Percentiles rank a stretch among this genome's conserved stretches.
Conservation (phyloP, 208 protist genomes). For the Acanthamoeba triangularis region DNA sequence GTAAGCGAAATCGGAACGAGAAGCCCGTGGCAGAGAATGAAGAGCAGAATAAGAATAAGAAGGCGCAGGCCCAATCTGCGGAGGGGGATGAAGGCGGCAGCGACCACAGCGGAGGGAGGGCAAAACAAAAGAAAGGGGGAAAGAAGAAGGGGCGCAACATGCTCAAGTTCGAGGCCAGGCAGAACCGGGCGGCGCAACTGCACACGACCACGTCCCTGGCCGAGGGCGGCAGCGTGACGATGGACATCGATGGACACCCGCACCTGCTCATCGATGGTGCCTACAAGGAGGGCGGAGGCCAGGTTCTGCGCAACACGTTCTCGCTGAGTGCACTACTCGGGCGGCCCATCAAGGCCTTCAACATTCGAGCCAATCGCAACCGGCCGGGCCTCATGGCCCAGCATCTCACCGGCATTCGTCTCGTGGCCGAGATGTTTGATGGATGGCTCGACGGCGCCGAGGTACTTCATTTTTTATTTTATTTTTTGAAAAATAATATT, state of each 20-base stretch:
- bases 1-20: not conserved
- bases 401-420: constrained; percentile 83
- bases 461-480: constrained; percentile 15
- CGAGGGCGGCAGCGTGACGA: not conserved
- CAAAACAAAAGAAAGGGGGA: not conserved
- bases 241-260: not conserved
- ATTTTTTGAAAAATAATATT: not conserved
- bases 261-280: constrained; percentile 24
- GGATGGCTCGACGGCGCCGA: constrained; percentile 57
- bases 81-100: not conserved
- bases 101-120: not conserved
- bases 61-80: not conserved
- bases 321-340: constrained; percentile 73
- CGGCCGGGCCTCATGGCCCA: constrained; percentile 82
- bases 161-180: constrained; percentile 46
- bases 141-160: constrained; percentile 57
- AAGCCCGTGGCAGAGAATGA: not conserved
- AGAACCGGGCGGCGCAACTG: not conserved
- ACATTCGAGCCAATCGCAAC: constrained; percentile 83
- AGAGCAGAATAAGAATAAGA: not conserved
- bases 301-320: constrained; percentile 84
- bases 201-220: not conserved
- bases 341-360: constrained; percentile 75
- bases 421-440: constrained; percentile 79
- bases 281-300: constrained; percentile 85